Percentiles rank a stretch among this genome's conserved stretches.
Conservation (phyloP, 2,329 filamentous ascomycete species). For the Cercospora nicotianae region DNA sequence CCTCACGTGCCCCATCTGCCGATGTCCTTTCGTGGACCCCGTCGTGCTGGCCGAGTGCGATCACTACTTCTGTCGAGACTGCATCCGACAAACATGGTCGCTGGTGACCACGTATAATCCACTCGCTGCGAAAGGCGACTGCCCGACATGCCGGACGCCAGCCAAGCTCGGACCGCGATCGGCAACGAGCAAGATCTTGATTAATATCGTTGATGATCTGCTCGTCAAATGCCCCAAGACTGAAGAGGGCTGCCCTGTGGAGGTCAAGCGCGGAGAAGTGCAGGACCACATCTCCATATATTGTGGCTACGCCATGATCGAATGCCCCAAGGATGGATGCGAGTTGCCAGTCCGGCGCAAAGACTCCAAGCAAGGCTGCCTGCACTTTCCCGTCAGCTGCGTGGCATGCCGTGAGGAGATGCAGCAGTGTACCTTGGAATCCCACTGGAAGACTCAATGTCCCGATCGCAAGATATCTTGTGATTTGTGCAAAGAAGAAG, state of each 20-base stretch:
- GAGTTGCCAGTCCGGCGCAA: slow-evolving; percentile 55
- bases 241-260: slow-evolving; percentile 55
- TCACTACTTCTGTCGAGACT: slow-evolving; percentile 63
- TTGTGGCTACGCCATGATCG: slow-evolving; percentile 56
- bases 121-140: slow-evolving; percentile 42
- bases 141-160: slow-evolving; percentile 58
- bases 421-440: slow-evolving; percentile 56
- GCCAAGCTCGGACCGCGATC: slow-evolving; percentile 42
- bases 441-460: slow-evolving; percentile 46
- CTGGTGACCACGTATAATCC: slow-evolving; percentile 38
- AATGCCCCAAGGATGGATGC: slow-evolving; percentile 55
- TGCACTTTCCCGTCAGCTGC: slow-evolving; percentile 56
- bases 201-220: slow-evolving; percentile 63
- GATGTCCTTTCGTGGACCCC: slow-evolving; percentile 61
- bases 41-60: slow-evolving; percentile 59
- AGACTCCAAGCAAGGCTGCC: slow-evolving; percentile 54
- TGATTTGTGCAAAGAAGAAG: slow-evolving; percentile 43
- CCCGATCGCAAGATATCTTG: slow-evolving; percentile 50
- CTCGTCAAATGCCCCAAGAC: slow-evolving; percentile 59
- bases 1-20: slow-evolving; percentile 64
- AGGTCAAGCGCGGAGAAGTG: slow-evolving; percentile 57
- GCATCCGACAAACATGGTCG: slow-evolving; percentile 53
- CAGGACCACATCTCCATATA: slow-evolving; percentile 62
- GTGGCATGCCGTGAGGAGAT: slow-evolving; percentile 54
- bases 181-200: slow-evolving; percentile 53